Evolutionary conservation across 2,329 filamentous ascomycete species (phyloP), one percentile per base, ranked within the genome.

Genomic region (Penicillium freii): DNA sequence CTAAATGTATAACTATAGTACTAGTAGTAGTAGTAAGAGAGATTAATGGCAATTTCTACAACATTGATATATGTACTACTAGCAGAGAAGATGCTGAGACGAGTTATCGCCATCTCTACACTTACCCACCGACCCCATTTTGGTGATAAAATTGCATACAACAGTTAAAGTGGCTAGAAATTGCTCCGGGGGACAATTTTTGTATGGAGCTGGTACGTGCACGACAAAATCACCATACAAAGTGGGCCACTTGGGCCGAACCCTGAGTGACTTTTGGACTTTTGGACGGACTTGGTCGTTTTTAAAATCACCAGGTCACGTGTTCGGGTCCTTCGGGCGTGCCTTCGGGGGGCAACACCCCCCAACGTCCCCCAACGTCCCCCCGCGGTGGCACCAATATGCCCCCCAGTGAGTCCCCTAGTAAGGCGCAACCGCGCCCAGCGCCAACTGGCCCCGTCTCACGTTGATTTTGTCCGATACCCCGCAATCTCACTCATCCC

Each of bases 111-210:
- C 46, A 4, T 44, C 42, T 52, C 31, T 45, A 52, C 29, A 45
- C 17, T 45, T 44, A 52, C 40, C 33, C 29, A 52, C 50, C 49
- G 39, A 51, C 39, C 39, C 11, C 8, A 23, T 25, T 44, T 45
- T 4, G 21, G 17, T 10, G 17, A 0, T 27, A n/a, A 25, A 44
- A 21, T 1, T 31, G 4, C 27, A 27, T 4, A 42, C 17, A 36
- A 6, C 50, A 52, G 40, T 45, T 11, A 13, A 52, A n/a, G 29
- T 44, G 50, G 27, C 50, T 34, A 45, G 50, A 45, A 45, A 52
- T 13, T 52, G 39, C 31, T 27, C 29, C 10, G 40, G 50, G 39
- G 50, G 40, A 52, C 40, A 42, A 34, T 52, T 52, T 45, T 52
- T 34, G 17, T 45, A 52, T 45, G 40, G 39, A 10, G 9, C 1